Evolutionary conservation across 495 filamentous ascomycete genomes (phyloP), one percentile per base, ranked within the genome.

Genomic region (Achaetomiella virescens): DNA sequence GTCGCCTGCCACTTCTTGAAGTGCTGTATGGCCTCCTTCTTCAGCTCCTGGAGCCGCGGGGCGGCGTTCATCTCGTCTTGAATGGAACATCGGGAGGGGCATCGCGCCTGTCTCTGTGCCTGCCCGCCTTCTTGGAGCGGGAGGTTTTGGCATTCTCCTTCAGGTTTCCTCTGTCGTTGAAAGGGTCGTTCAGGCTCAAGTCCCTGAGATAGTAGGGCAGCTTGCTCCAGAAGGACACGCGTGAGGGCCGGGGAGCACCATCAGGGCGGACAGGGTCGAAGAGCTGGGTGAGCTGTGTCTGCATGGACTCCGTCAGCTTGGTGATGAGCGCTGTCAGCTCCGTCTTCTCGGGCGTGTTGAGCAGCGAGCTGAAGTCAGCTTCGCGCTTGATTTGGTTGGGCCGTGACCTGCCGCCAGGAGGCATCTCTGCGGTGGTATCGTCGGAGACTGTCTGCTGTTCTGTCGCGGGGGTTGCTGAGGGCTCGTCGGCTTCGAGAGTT

Each of bases 261-360:
- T 48, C 35, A 20, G 54, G n/a, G 31, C 60, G 62, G 31, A 58
- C 57, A 25, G 66, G 57, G 51, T 81, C 78, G 31, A 81, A 82
- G 45, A 66, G 70, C 18, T 73, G 69, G 38, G 59, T 63, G 40
- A 80, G 64, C 22, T 75, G 72, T 53, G 65, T 72, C 37, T 74
- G 70, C 69, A 84, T 80, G 1, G 66, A 63, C 22, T 80, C 78
- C 29, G 69, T 75, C 50, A 76, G 71, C 25, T 63, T 66, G 50
- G 52, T 55, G 44, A 80, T 57, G 7, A 84, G 72, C 0, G 62
- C 43, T 12, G 55, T 41, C 22, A 71, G 50, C 54, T 70, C 69
- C 22, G 24, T 45, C 57, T 65, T 70, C 48, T 73, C 69, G 3
- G 37, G 37, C 18, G 38, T 24, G 6, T 27, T 66, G 14, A 73